Evolutionary conservation across 768 basidiomycete species (phyloP).

Genomic region (Mycena crocata): DNA sequence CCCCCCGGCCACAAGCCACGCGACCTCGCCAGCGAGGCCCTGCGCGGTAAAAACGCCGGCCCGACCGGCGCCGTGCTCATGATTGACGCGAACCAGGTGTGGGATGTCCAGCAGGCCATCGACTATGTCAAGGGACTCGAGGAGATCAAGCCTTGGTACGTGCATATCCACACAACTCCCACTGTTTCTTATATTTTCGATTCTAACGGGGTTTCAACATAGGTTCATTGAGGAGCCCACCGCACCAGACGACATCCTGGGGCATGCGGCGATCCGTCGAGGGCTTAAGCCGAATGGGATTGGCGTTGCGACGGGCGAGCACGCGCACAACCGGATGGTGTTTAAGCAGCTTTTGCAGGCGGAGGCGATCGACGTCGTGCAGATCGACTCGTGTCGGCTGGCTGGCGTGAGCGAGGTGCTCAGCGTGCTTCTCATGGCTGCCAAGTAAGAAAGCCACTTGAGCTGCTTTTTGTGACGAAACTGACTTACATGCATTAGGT

Average conservation of each 20-base stretch:
- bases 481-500: conserved; percentile 52
- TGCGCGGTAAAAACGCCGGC: conserved; percentile 92
- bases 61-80: conserved; percentile 95
- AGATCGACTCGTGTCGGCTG: conserved; percentile 94
- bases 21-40: conserved; percentile 69
- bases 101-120: conserved; percentile 94
- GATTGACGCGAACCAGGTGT: conserved; percentile 98
- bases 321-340: conserved; percentile 94
- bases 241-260: conserved; percentile 90
- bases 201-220: background rate
- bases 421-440: conserved; percentile 88
- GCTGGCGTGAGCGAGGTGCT: conserved; percentile 96
- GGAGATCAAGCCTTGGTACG: conserved; percentile 88
- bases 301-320: conserved; percentile 94
- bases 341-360: conserved; percentile 95
- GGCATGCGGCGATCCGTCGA: conserved; percentile 83
- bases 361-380: conserved; percentile 93
- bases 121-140: conserved; percentile 87
- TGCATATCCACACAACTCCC: no score
- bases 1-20: conserved; percentile 68
- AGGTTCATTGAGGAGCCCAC: conserved; percentile 97
- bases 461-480: no score
- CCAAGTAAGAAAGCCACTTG: conserved; percentile 64
- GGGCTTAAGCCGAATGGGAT: conserved; percentile 84
- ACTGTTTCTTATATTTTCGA: background rate